Base-by-base conservation (phyloP, 257 asterid species). In the Avicennia marina region DNA sequence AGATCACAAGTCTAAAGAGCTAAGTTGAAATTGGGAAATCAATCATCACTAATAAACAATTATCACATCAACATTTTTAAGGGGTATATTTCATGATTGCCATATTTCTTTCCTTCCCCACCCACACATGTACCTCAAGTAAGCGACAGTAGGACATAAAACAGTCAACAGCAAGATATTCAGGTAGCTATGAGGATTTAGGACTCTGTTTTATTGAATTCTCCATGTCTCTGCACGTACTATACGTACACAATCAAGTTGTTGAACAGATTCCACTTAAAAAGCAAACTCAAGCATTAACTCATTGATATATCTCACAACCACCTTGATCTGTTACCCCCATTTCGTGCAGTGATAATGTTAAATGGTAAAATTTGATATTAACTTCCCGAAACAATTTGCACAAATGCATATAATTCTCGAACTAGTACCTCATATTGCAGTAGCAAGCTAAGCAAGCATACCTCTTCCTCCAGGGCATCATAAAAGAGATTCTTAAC, bases 391-490 rank as follows among this genome's bases (percentile, higher is more conserved):
- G 26, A 44, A 51, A 52, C 51, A 7, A 25, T 51, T 50, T 21
- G 21, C 20, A 16, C 1, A 47, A 34, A 13, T 27, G 58, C 31
- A 53, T 61, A 34, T 15, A 17, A 31, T 47, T 41, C 22, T 42
- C 48, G 56, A 58, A 50, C 53, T 19, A 41, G 22, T 32, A 34
- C 24, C 63, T 75, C 62, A 29, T 52, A 47, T 53, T 19, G 31
- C 1, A 18, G 39, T 42, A 32, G 41, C 46, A 19, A 61, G 51
- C 18, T 20, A 34, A 29, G 46, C 15, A 54, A 18, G 19, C 13
- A 20, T 68, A 76, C 82, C 82, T 76, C 48, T 57, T 76, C 78
- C 67, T 72, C 73, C 60, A 11, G 65, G 33, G 82, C 82, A 31
- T 76, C 78, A 57, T 32, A 72, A 52, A 61, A 76, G 48, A 53